These are phyloP conservation scores for Morella rubra DNA, from an alignment of 306 rosid species.

Conservation along the genomic window DNA sequence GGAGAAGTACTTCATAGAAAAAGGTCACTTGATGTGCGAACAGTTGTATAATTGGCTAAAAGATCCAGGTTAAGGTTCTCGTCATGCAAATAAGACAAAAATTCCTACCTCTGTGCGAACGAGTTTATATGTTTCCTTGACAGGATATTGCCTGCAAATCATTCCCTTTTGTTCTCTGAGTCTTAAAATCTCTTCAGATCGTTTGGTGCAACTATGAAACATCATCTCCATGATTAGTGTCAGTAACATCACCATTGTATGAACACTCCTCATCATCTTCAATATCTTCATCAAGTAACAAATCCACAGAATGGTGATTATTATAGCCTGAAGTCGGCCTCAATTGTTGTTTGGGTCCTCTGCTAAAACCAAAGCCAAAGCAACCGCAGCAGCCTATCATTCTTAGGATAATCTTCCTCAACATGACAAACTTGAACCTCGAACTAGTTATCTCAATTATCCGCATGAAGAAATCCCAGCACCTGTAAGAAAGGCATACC, in stretches of 20 bases:
- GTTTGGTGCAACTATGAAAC: slow-evolving; percentile 45
- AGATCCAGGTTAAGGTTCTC: not conserved
- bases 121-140: slow-evolving; percentile 74
- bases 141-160: slow-evolving; percentile 89
- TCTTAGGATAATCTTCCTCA: slow-evolving; percentile 47
- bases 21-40: not conserved
- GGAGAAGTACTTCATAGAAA: not conserved
- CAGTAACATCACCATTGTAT: slow-evolving; percentile 46
- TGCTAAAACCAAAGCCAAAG: slow-evolving; percentile 84
- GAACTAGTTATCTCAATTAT: slow-evolving; percentile 32
- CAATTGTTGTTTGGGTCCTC: slow-evolving; percentile 36
- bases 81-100: slow-evolving; percentile 10
- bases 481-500: slow-evolving; percentile 37
- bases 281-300: slow-evolving; percentile 57
- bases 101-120: slow-evolving; percentile 71
- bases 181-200: slow-evolving; percentile 77
- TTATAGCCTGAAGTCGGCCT: slow-evolving; percentile 37
- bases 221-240: slow-evolving; percentile 56
- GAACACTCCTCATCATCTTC: slow-evolving; percentile 63
- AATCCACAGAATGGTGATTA: slow-evolving; percentile 51
- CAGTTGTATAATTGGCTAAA: not conserved
- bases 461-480: slow-evolving; percentile 35
- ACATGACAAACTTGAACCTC: slow-evolving; percentile 51
- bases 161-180: slow-evolving; percentile 62
- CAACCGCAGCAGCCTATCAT: slow-evolving; percentile 86